These are phyloP conservation scores for Plasmodium gonderi DNA, from an alignment of 169 alveolate genomes.

Conservation along the genomic window DNA sequence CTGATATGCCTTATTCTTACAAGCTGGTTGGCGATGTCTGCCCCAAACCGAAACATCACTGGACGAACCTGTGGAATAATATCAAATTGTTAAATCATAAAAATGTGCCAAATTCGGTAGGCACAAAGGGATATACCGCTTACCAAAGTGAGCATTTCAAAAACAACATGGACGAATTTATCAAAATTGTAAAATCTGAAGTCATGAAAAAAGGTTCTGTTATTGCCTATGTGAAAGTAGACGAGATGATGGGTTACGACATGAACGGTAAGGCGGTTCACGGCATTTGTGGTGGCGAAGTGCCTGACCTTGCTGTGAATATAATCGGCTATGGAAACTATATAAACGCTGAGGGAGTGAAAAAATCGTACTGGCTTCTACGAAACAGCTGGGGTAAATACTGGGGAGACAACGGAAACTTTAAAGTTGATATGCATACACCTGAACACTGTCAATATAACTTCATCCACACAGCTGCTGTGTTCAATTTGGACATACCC, in stretches of 20 bases:
- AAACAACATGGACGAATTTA: conserved; percentile 11
- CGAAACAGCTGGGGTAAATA: conserved; percentile 49
- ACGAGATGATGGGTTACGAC: conserved; percentile 25
- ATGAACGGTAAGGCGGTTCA: conserved; percentile 59
- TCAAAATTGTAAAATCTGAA: conserved; percentile 27
- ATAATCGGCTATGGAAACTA: conserved; percentile 69
- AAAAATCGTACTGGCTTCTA: conserved; percentile 28
- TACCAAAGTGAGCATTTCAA: background rate
- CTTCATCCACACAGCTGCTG: conserved; percentile 17
- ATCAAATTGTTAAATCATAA: background rate
- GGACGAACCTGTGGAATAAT: background rate
- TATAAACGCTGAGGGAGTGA: background rate
- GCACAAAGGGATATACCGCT: background rate
- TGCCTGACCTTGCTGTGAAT: conserved; percentile 42
- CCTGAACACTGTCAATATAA: conserved; percentile 10
- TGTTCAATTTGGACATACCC: conserved; percentile 2
- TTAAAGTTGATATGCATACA: conserved; percentile 41
- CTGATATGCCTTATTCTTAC: background rate
- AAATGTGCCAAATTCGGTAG: background rate
- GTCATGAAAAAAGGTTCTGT: conserved; percentile 65
- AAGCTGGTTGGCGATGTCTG: background rate
- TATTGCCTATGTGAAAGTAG: conserved; percentile 48
- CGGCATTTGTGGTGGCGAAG: conserved; percentile 17
- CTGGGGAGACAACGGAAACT: conserved; percentile 45
- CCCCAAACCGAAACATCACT: background rate